Conservation (phyloP, 306 rosid species). For the Vicia sativa region DNA sequence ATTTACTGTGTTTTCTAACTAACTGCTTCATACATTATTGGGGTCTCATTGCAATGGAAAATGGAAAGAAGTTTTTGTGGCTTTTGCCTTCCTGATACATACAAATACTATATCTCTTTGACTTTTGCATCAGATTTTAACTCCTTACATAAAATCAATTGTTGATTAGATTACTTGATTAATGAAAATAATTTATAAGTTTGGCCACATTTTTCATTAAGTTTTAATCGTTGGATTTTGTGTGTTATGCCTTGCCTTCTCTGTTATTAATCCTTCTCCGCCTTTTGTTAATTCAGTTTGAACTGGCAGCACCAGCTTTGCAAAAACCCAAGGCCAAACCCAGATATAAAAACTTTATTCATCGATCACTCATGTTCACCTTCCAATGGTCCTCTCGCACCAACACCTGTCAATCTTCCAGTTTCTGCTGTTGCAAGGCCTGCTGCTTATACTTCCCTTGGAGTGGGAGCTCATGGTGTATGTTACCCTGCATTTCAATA, state of each 20-base stretch:
- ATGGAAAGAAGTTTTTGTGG: conserved; percentile 13
- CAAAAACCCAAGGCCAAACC: conserved; percentile 74
- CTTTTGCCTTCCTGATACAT: not conserved
- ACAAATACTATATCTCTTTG: conserved; percentile 11
- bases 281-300: conserved; percentile 59
- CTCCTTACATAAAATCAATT: not conserved
- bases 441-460: conserved; percentile 68
- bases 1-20: conserved; percentile 9
- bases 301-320: conserved; percentile 98
- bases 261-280: conserved; percentile 28
- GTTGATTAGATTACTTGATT: conserved; percentile 10
- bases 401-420: conserved; percentile 79
- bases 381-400: conserved; percentile 71
- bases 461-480: conserved; percentile 83
- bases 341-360: conserved; percentile 84
- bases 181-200: conserved; percentile 24
- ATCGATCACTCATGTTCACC: conserved; percentile 75
- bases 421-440: conserved; percentile 79
- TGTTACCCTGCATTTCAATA: conserved; percentile 50
- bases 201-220: not conserved
- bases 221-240: conserved; percentile 8
- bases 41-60: conserved; percentile 1
- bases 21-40: conserved; percentile 18
- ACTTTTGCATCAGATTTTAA: conserved; percentile 21
- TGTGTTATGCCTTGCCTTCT: conserved; percentile 24